Conservation (phyloP, 2,329 filamentous ascomycete genomes). For the Calonectria ilicicola region DNA sequence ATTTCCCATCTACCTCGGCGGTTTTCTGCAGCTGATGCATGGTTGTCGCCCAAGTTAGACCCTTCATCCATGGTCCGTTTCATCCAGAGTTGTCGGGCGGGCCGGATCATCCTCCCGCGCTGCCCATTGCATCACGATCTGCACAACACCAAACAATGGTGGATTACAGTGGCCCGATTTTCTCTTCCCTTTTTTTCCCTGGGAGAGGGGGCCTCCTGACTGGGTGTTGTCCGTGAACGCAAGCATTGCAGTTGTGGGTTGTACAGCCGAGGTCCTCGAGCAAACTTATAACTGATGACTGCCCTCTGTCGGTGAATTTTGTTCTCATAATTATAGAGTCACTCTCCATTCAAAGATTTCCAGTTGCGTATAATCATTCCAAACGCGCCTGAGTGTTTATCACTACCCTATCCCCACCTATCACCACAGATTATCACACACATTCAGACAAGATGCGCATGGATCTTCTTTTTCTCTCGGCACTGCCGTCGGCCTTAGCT, state of each 20-base stretch:
- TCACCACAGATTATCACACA: neutral
- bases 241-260: neutral
- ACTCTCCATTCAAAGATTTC: neutral
- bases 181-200: constrained; percentile 2
- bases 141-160: constrained; percentile 27
- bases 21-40: neutral
- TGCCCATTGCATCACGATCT: constrained; percentile 36
- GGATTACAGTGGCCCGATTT: constrained; percentile 30
- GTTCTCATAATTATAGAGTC: neutral
- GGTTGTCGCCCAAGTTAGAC: constrained; percentile 9
- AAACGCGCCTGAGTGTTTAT: neutral
- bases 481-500: constrained; percentile 37
- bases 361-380: too few relatives aligned
- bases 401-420: neutral
- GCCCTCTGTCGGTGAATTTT: neutral
- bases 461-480: constrained; percentile 34
- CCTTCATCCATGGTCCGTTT: neutral
- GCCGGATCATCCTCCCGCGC: neutral
- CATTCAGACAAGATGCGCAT: constrained; percentile 30
- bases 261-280: neutral
- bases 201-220: constrained; percentile 7
- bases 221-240: constrained; percentile 30
- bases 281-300: neutral
- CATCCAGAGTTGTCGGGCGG: neutral
- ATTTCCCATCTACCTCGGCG: neutral